Evolutionary conservation across 2,329 filamentous ascomycete species (phyloP), one percentile per base, ranked within the genome.

Genomic region (Epichloe uncinata): DNA sequence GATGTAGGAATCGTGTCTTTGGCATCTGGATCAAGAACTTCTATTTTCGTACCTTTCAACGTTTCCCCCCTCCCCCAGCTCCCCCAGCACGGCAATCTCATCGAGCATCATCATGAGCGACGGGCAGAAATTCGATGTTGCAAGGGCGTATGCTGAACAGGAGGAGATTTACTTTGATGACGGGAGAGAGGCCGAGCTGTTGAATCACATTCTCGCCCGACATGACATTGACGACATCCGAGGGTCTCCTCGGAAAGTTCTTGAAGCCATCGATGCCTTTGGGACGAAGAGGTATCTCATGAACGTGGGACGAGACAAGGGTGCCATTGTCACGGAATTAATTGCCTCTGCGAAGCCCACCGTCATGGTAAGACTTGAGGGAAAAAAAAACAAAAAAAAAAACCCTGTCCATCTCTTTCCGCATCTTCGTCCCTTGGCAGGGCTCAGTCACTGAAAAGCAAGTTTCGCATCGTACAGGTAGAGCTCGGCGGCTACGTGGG

Each of bases 401-500:
- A 20, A 6, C 20, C 20, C 22, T 3, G 12, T 4, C 20, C 20
- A 20, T 20, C 20, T 20, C 20, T 6, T 2, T 16, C 26, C n/a
- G 0, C 35, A 36, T 37, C 13, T 3, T n/a, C n/a, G 36, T 38
- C n/a, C 15, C 3, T 6, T 3, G 36, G 13, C n/a, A n/a, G 26
- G 26, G 26, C 7, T 30, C 26, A 8, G 26, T 38, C 22, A 18
- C 8, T 34, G 44, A 33, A 36, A 45, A 45, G 13, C 36, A 22
- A 37, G 3, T 5, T 8, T 15, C 6, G 33, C 8, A 4, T 6
- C n/a, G 5, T 20, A 9, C 30, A 48, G 46, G 46, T 91, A 44
- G 87, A 94, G 62, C 73, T 93, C 0, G 87, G 87, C 44, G 84
- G 85, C 45, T 93, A 91, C 64, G 75, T 89, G 18, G 87, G 87